These are phyloP conservation scores for Sphaerobolus stellatus DNA, from an alignment of 1,284 basidiomycete species.

Conservation along the genomic window DNA sequence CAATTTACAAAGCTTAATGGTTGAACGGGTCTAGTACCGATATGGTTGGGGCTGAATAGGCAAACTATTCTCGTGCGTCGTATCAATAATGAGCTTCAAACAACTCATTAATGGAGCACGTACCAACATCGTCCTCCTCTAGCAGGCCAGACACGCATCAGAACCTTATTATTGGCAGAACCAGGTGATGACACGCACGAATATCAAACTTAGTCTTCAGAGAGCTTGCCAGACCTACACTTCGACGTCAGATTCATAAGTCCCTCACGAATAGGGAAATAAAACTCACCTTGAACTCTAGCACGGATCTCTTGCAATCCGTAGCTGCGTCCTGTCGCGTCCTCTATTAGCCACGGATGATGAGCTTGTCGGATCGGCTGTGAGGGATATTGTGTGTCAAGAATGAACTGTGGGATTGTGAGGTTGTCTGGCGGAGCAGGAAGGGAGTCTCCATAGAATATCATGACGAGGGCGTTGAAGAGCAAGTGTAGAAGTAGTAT, in stretches of 20 bases:
- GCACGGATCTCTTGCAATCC: constrained; percentile 35
- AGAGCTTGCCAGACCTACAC: constrained; percentile 56
- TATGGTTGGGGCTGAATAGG: constrained; percentile 66
- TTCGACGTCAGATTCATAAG: background rate
- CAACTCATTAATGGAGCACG: constrained; percentile 22
- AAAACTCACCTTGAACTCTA: constrained; percentile 7
- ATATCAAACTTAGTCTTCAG: constrained; percentile 52
- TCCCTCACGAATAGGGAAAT: background rate
- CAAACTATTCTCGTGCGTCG: constrained; percentile 46
- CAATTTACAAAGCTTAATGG: background rate
- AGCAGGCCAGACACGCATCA: background rate
- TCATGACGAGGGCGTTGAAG: background rate
- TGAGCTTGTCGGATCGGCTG: constrained; percentile 45
- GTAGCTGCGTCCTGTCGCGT: constrained; percentile 50
- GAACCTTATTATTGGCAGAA: background rate
- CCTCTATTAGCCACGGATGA: constrained; percentile 65
- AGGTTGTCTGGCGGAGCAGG: constrained; percentile 66
- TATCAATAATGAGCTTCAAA: constrained; percentile 4
- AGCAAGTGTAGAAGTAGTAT: background rate
- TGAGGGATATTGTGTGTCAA: constrained; percentile 51
- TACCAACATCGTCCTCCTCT: constrained; percentile 52
- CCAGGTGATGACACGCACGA: constrained; percentile 25
- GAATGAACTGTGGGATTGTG: constrained; percentile 72
- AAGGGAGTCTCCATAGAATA: constrained; percentile 26
- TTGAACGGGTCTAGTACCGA: constrained; percentile 42